phyloP scores from a whole-genome alignment of 768 basidiomycete species.

The Pisolithus marmoratus region DNA sequence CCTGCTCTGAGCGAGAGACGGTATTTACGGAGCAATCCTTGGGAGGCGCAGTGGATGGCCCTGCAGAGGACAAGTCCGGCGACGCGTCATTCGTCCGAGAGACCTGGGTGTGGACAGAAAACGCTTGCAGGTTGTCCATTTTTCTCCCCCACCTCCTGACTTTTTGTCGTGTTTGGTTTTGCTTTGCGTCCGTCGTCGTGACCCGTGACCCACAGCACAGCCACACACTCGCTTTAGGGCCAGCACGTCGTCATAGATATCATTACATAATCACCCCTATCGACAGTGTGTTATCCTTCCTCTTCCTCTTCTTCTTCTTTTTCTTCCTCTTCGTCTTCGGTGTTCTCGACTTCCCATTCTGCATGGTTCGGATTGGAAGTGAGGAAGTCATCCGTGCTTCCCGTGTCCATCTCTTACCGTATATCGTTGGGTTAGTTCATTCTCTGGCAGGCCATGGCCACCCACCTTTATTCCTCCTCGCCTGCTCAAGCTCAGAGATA shows the following conservation, averaged over 20 bases:
- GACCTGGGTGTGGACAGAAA: slow-evolving; percentile 26
- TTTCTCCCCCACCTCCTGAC: slow-evolving; percentile 21
- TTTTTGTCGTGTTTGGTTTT: slow-evolving; percentile 32
- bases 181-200: slow-evolving; percentile 21
- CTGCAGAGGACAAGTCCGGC: slow-evolving; percentile 9
- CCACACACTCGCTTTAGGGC: slow-evolving; percentile 30
- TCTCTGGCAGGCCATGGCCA: neutral
- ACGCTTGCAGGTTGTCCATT: slow-evolving; percentile 26
- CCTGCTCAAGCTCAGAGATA: slow-evolving; percentile 64
- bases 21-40: slow-evolving; percentile 23
- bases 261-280: neutral
- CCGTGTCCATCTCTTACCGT: slow-evolving; percentile 14
- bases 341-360: neutral
- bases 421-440: neutral
- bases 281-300: neutral
- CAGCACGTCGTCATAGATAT: slow-evolving; percentile 8
- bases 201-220: slow-evolving; percentile 29
- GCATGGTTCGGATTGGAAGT: slow-evolving; percentile 66
- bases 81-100: neutral
- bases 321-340: slow-evolving; percentile 12
- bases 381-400: slow-evolving; percentile 54
- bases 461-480: slow-evolving; percentile 46
- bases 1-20: slow-evolving; percentile 38
- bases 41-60: slow-evolving; percentile 19
- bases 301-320: slow-evolving; percentile 11